phyloP scores from a whole-genome alignment of 2,329 filamentous ascomycete species.

The Ceratocystis huliohia region DNA sequence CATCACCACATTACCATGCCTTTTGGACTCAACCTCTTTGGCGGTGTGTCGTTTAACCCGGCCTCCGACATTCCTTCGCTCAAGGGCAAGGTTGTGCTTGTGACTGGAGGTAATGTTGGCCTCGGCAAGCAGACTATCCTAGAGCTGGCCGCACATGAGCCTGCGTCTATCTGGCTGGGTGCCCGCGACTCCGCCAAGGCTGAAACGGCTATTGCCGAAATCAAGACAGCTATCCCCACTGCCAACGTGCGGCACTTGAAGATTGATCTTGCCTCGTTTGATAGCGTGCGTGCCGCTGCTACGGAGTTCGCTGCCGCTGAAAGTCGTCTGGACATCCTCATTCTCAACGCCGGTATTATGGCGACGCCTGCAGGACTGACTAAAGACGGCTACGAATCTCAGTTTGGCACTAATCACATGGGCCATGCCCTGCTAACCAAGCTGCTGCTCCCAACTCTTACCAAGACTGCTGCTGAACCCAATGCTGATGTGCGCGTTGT shows the following conservation, averaged over 20 bases:
- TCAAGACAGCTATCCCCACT: constrained; percentile 17
- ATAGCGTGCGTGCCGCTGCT: constrained; percentile 30
- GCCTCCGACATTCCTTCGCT: constrained; percentile 35
- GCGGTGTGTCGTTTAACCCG: constrained; percentile 26
- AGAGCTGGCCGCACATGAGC: constrained; percentile 31
- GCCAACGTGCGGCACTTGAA: constrained; percentile 25
- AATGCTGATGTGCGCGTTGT: constrained; percentile 27
- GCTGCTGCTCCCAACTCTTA: constrained; percentile 29
- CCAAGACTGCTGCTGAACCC: constrained; percentile 24
- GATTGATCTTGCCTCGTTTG: constrained; percentile 31
- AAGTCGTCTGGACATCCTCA: constrained; percentile 29
- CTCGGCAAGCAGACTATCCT: constrained; percentile 31
- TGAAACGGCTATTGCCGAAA: constrained; percentile 22
- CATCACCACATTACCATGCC: constrained; percentile 18
- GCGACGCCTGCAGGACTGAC: constrained; percentile 27
- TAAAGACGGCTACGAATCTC: constrained; percentile 33
- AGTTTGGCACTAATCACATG: constrained; percentile 36
- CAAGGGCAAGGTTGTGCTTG: constrained; percentile 35
- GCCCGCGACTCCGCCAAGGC: constrained; percentile 34
- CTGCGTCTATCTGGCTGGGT: constrained; percentile 34
- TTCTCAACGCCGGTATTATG: constrained; percentile 37
- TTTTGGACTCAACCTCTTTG: constrained; percentile 19
- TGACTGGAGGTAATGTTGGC: constrained; percentile 33
- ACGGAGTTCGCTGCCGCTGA: constrained; percentile 26
- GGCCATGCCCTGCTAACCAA: constrained; percentile 38